Percentiles rank a stretch among this genome's conserved stretches.
These are phyloP conservation scores for Microdochium trichocladiopsis DNA, from an alignment of 2,329 filamentous ascomycete species.

Conservation along the genomic window DNA sequence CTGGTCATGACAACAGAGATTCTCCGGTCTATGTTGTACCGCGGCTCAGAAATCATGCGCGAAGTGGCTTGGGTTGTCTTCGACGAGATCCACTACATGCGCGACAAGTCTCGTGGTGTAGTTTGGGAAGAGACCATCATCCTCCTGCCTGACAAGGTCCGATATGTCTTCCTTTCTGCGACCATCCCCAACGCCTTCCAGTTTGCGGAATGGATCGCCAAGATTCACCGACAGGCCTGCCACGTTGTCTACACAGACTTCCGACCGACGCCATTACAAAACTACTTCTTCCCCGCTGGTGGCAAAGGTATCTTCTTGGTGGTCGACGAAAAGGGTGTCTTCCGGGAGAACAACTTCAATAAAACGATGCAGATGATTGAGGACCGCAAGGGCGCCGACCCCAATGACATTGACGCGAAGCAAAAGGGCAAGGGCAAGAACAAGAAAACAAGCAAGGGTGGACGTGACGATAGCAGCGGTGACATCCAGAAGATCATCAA, in stretches of 20 bases:
- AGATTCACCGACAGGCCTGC: conserved; percentile 94
- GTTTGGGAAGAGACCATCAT: conserved; percentile 99
- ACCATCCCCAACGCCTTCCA: conserved; percentile 99
- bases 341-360: conserved; percentile 96
- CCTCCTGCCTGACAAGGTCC: conserved; percentile 93
- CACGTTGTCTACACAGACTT: conserved; percentile 99
- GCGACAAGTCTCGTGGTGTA: conserved; percentile 88
- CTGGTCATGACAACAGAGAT: conserved; percentile 99
- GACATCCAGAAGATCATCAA: conserved; percentile 97
- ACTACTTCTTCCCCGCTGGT: conserved; percentile 94
- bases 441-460: conserved; percentile 86
- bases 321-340: conserved; percentile 93
- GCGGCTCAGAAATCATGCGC: conserved; percentile 98
- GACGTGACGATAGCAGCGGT: conserved; percentile 59
- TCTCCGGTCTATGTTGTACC: conserved; percentile 95
- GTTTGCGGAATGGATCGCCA: conserved; percentile 98
- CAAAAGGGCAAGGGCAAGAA: conserved; percentile 83
- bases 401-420: conserved; percentile 71
- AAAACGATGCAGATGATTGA: conserved; percentile 89
- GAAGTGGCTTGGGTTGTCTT: conserved; percentile 98
- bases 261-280: conserved; percentile 89
- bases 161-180: conserved; percentile 95
- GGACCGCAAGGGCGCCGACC: conserved; percentile 78
- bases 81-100: conserved; percentile 97
- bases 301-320: conserved; percentile 90